A percentile compares a stretch with the other conserved stretches of the same genome.
phyloP scores from a whole-genome alignment of 176 grass and related monocot genomes.

The Rhynchospora breviuscula region DNA sequence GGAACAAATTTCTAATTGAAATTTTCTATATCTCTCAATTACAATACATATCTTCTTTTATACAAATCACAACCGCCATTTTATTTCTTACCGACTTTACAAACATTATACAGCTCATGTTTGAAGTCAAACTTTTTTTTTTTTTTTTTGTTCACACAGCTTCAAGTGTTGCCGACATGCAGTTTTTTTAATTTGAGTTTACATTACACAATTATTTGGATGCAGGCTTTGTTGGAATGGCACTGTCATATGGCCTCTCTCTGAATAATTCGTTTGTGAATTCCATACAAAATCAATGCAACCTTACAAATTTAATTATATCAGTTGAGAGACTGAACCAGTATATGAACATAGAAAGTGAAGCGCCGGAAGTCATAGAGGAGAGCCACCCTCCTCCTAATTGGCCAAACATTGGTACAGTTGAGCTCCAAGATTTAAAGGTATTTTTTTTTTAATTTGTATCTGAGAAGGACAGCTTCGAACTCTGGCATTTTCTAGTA shows the following conservation, averaged over 20 bases:
- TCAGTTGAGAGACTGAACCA: constrained; percentile 90
- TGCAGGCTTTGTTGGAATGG: constrained; percentile 92
- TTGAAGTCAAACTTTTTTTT: too few species aligned
- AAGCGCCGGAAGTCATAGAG: constrained; percentile 64
- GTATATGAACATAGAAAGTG: constrained; percentile 75
- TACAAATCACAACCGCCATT: too few species aligned
- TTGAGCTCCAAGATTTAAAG: constrained; percentile 76
- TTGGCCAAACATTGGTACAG: constrained; percentile 67
- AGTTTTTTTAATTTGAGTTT: too few species aligned
- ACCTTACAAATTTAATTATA: constrained; percentile 72
- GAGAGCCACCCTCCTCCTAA: constrained; percentile 44
- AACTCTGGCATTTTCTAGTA: neutral
- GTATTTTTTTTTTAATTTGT: constrained; percentile 23
- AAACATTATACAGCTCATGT: too few species aligned
- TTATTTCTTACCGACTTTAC: too few species aligned
- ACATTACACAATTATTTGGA: neutral
- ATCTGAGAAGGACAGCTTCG: neutral
- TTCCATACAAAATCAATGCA: constrained; percentile 89
- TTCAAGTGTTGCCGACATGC: too few species aligned
- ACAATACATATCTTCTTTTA: too few species aligned
- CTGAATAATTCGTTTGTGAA: constrained; percentile 63
- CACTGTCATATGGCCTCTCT: constrained; percentile 87
- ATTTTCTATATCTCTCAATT: too few species aligned
- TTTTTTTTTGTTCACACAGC: too few species aligned
- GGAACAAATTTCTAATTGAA: too few species aligned